phyloP scores from a whole-genome alignment of 257 asterid genomes.

The Cordia subcordata region DNA sequence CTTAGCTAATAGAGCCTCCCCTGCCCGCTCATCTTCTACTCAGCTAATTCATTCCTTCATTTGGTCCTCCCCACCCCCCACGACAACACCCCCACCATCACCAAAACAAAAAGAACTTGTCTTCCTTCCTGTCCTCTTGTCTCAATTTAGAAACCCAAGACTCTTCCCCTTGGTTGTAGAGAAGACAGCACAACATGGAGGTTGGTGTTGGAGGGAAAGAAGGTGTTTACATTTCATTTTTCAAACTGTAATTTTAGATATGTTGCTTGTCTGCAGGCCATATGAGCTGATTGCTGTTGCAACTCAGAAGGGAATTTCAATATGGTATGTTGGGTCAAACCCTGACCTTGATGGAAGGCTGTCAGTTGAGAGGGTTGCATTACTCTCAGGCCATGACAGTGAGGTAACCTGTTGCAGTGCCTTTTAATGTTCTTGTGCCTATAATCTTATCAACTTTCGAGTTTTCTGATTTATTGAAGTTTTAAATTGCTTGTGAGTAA shows the following conservation, averaged over 20 bases:
- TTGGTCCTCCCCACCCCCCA: too few species aligned
- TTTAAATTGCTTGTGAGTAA: too few species aligned
- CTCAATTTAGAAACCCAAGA: too few species aligned
- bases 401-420: conserved; percentile 41
- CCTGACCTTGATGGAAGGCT: conserved; percentile 83
- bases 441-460: background rate
- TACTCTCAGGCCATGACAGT: conserved; percentile 59
- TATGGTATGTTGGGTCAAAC: conserved; percentile 82
- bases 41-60: too few species aligned
- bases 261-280: conserved; percentile 50
- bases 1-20: background rate
- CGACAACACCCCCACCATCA: too few species aligned
- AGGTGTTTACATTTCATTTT: background rate
- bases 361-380: conserved; percentile 49
- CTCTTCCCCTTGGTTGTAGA: too few species aligned
- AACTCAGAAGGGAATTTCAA: conserved; percentile 65
- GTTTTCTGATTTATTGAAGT: background rate
- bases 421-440: background rate
- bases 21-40: background rate
- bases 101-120: too few species aligned
- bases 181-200: background rate
- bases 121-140: background rate
- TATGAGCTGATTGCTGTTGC: conserved; percentile 89
- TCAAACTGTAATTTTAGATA: background rate
- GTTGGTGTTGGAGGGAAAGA: background rate